Evolutionary conservation across 148 eudicot genomes (phyloP).

Genomic region (Selenicereus undatus): DNA sequence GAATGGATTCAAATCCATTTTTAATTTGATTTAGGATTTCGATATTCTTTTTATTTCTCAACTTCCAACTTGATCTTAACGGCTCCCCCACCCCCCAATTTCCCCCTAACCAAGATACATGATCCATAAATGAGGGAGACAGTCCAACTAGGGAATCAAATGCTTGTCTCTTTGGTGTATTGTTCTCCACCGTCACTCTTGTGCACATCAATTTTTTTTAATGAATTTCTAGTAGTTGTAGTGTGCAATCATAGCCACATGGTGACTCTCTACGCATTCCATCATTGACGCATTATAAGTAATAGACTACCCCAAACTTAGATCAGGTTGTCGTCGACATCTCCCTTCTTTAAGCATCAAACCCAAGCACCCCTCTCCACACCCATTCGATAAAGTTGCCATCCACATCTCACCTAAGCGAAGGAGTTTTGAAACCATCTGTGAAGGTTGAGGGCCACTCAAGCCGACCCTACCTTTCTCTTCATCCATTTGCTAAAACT

Average conservation of each 20-base stretch:
- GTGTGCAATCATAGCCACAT: background rate
- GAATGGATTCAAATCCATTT: background rate
- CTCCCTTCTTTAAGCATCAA: background rate
- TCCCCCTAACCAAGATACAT: background rate
- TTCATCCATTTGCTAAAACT: conserved; percentile 25
- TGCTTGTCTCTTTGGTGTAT: background rate
- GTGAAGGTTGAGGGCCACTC: conserved; percentile 24
- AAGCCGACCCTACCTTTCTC: conserved; percentile 17
- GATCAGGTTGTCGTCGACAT: background rate
- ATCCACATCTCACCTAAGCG: conserved; percentile 31
- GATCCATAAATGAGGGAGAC: background rate
- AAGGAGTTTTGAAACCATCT: conserved; percentile 30
- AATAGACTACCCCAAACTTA: background rate
- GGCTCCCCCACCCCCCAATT: too few species aligned
- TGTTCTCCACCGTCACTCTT: background rate
- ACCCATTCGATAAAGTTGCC: conserved; percentile 41
- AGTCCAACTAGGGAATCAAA: background rate
- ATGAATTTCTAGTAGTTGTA: background rate
- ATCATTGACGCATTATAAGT: background rate
- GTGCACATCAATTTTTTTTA: background rate
- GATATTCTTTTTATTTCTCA: conserved; percentile 14
- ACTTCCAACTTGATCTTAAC: background rate
- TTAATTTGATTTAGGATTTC: background rate
- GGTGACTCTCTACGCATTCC: background rate
- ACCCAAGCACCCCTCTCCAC: conserved; percentile 20